A percentile compares a stretch with the other conserved stretches of the same genome.
phyloP scores from a whole-genome alignment of 2,329 filamentous ascomycete species.

The Trichophyton schoenleinii region DNA sequence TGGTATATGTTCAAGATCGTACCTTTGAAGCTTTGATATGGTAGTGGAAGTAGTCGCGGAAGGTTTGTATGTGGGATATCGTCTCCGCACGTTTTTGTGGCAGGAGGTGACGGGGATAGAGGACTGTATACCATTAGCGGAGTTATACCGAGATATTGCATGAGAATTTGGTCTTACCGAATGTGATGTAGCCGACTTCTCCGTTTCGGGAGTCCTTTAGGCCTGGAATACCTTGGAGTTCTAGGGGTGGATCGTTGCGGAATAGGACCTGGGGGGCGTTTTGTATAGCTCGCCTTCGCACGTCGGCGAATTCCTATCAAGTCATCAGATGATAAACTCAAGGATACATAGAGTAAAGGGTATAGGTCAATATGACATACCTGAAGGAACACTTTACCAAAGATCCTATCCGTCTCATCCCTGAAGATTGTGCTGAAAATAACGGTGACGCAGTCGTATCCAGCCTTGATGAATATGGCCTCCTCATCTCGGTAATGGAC shows the following conservation, averaged over 20 bases:
- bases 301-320: slow-evolving; percentile 78
- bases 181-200: slow-evolving; percentile 94
- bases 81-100: slow-evolving; percentile 82
- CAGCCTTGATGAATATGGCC: slow-evolving; percentile 96
- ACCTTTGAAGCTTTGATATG: slow-evolving; percentile 98
- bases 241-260: slow-evolving; percentile 83
- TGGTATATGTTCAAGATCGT: slow-evolving; percentile 10
- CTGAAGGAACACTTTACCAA: slow-evolving; percentile 95
- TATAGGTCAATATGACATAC: slow-evolving; percentile 17
- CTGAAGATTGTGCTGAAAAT: slow-evolving; percentile 98
- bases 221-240: slow-evolving; percentile 78
- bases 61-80: slow-evolving; percentile 98
- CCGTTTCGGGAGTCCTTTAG: slow-evolving; percentile 61
- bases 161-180: slow-evolving; percentile 49
- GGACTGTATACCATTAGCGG: slow-evolving; percentile 38
- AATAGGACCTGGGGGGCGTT: slow-evolving; percentile 97
- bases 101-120: slow-evolving; percentile 91
- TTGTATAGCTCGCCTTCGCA: slow-evolving; percentile 79
- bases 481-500: slow-evolving; percentile 99
- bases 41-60: slow-evolving; percentile 99
- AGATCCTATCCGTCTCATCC: slow-evolving; percentile 94
- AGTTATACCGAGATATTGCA: slow-evolving; percentile 11
- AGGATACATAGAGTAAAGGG: not conserved
- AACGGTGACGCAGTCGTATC: slow-evolving; percentile 91
- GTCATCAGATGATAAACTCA: no score